phyloP scores from a whole-genome alignment of 1,284 basidiomycete genomes.

The Limonomyces culmigenus region DNA sequence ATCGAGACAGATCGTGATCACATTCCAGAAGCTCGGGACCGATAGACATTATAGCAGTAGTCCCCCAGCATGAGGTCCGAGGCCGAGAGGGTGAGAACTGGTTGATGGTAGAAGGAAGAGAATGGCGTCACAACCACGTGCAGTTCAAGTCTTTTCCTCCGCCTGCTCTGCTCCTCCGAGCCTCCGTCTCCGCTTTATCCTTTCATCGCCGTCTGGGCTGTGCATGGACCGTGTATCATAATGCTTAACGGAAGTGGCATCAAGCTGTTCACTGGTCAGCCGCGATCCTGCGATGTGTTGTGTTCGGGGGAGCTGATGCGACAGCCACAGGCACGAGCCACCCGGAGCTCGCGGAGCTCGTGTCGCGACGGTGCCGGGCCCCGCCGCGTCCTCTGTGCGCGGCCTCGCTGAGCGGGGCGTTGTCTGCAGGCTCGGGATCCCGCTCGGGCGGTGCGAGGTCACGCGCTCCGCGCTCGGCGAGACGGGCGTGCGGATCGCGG shows the following conservation, averaged over 20 bases:
- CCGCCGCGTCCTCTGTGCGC: constrained; percentile 3
- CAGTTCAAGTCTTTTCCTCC: no score
- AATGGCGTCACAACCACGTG: no score
- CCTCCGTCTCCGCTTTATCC: constrained; percentile 8
- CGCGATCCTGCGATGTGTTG: constrained; percentile 5
- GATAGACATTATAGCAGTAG: no score
- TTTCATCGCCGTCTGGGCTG: constrained; percentile 9
- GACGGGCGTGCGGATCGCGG: constrained; percentile 80
- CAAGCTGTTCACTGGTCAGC: constrained; percentile 82
- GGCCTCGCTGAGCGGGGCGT: constrained; percentile 1
- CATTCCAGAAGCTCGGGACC: no score
- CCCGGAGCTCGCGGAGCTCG: constrained; percentile 87
- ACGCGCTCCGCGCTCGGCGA: constrained; percentile 86
- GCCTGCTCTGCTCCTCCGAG: constrained; percentile 7
- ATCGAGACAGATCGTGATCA: no score
- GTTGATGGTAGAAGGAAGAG: no score
- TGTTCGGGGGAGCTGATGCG: constrained; percentile 5
- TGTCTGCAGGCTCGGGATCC: constrained; percentile 55
- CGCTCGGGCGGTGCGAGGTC: constrained; percentile 73
- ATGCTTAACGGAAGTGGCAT: constrained; percentile 76
- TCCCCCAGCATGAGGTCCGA: no score
- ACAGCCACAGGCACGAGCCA: constrained; percentile 67
- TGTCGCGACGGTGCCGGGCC: constrained; percentile 67
- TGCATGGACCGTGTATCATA: constrained; percentile 11
- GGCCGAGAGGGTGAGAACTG: no score